These are phyloP conservation scores for Penicillium decumbens DNA, from an alignment of 2,329 filamentous ascomycete genomes.

Conservation along the genomic window DNA sequence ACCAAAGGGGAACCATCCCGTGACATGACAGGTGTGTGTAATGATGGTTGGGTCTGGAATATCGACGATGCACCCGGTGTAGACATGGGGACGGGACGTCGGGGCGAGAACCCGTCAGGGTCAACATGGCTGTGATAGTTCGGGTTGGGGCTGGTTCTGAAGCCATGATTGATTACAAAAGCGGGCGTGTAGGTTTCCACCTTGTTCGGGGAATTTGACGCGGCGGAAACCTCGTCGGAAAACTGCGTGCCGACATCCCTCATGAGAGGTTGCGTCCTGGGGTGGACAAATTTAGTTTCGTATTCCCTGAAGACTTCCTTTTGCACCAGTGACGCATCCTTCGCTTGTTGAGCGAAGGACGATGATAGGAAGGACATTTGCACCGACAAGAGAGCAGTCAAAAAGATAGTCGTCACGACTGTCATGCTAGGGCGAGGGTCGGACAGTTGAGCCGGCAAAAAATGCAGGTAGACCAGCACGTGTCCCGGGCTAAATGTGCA, in stretches of 20 bases:
- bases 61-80: constrained; percentile 40
- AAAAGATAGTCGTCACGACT: constrained; percentile 72
- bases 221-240: constrained; percentile 43
- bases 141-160: constrained; percentile 76
- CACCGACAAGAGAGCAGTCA: constrained; percentile 68
- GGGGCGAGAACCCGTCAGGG: constrained; percentile 52
- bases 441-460: constrained; percentile 69
- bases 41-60: constrained; percentile 24
- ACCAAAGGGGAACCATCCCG: constrained; percentile 46
- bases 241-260: constrained; percentile 76
- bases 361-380: constrained; percentile 71
- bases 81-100: constrained; percentile 34
- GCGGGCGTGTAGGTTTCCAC: constrained; percentile 61
- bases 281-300: constrained; percentile 91
- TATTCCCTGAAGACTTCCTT: constrained; percentile 94
- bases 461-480: constrained; percentile 82
- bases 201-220: constrained; percentile 46
- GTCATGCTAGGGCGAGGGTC: constrained; percentile 82
- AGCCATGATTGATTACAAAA: constrained; percentile 65
- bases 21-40: constrained; percentile 44
- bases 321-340: constrained; percentile 78
- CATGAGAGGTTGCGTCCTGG: constrained; percentile 75
- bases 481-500: constrained; percentile 92
- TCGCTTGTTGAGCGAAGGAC: constrained; percentile 76
- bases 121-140: constrained; percentile 71